phyloP scores from a whole-genome alignment of 768 basidiomycete genomes.

The Podaxis sp. region DNA sequence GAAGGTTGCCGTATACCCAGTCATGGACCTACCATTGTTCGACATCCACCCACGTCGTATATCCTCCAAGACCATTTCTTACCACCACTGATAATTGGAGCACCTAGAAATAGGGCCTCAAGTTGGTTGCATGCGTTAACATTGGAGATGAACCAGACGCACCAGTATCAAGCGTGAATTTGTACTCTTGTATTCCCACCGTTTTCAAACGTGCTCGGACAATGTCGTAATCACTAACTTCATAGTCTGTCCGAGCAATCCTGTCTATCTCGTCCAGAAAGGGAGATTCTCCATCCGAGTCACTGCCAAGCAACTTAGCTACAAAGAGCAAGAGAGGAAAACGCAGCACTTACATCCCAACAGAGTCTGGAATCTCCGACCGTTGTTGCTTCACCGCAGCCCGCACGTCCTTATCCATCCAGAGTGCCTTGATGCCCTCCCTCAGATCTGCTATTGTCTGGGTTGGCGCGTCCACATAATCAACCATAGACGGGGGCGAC shows the following conservation, averaged over 20 bases:
- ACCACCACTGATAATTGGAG: slow-evolving; percentile 19
- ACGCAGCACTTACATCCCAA: slow-evolving; percentile 57
- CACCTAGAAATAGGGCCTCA: neutral
- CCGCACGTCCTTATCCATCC: slow-evolving; percentile 57
- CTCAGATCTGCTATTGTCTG: slow-evolving; percentile 58
- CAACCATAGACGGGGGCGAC: neutral
- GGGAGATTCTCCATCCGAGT: slow-evolving; percentile 31
- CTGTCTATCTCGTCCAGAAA: slow-evolving; percentile 71
- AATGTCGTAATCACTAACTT: slow-evolving; percentile 72
- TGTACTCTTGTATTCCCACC: slow-evolving; percentile 69
- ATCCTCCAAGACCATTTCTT: slow-evolving; percentile 63
- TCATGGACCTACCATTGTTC: slow-evolving; percentile 51
- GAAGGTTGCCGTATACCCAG: neutral
- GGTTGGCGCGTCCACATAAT: slow-evolving; percentile 35
- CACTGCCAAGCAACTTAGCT: neutral
- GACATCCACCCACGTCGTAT: slow-evolving; percentile 77
- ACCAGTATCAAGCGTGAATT: slow-evolving; percentile 45
- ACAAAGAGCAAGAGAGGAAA: neutral
- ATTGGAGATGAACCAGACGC: slow-evolving; percentile 21
- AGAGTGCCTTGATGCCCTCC: slow-evolving; percentile 63
- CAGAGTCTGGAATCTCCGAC: slow-evolving; percentile 58
- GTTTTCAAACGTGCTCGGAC: slow-evolving; percentile 71
- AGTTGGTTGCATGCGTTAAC: neutral
- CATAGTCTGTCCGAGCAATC: slow-evolving; percentile 59
- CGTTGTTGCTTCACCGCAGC: slow-evolving; percentile 44